Evolutionary conservation across 768 basidiomycete species (phyloP).

Genomic region (Pleurotus sapidus): DNA sequence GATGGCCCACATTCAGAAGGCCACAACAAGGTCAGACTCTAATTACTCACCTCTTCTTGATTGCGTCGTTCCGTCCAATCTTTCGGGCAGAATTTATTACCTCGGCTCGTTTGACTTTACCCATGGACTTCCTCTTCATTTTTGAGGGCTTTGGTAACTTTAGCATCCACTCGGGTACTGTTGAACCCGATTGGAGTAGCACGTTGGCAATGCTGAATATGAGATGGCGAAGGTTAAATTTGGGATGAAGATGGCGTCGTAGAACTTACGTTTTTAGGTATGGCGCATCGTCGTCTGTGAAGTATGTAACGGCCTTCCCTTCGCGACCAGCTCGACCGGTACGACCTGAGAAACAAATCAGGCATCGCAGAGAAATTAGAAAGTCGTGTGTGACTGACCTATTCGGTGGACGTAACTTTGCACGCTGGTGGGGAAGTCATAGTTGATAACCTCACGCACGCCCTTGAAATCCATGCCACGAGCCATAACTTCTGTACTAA

Average conservation of each 20-base stretch:
- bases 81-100: constrained; percentile 67
- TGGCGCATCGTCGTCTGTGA: constrained; percentile 90
- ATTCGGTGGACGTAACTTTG: constrained; percentile 97
- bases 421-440: constrained; percentile 93
- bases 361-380: no score
- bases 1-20: constrained; percentile 4
- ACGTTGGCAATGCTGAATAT: constrained; percentile 85
- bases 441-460: constrained; percentile 91
- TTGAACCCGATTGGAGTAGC: constrained; percentile 87
- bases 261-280: constrained; percentile 79
- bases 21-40: not conserved
- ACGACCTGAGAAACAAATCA: constrained; percentile 51
- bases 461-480: constrained; percentile 98
- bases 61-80: constrained; percentile 66
- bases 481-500: constrained; percentile 97
- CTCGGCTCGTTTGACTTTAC: constrained; percentile 78
- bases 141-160: constrained; percentile 92
- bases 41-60: constrained; percentile 62
- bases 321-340: constrained; percentile 92
- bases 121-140: constrained; percentile 82
- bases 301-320: constrained; percentile 94
- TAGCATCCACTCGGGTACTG: constrained; percentile 93
- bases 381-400: constrained; percentile 37
- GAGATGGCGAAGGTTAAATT: constrained; percentile 5
- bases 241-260: constrained; percentile 2